These are phyloP conservation scores for Tolypocladium pustulatum DNA, from an alignment of 2,329 filamentous ascomycete species.

Conservation along the genomic window DNA sequence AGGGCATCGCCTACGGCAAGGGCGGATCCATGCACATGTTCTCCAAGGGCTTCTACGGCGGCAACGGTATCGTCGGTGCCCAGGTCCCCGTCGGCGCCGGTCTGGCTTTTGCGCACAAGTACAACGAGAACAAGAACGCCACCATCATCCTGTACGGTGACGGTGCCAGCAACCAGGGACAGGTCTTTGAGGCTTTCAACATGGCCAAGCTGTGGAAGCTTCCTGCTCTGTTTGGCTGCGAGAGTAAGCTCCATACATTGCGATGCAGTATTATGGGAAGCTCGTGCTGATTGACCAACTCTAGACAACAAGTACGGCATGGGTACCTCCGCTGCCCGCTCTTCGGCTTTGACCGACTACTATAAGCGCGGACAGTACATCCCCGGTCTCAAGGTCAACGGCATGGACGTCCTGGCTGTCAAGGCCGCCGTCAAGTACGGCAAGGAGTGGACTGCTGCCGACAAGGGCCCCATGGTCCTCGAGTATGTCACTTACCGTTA, in stretches of 20 bases:
- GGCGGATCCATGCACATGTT: slow-evolving; percentile 99
- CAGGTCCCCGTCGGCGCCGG: slow-evolving; percentile 96
- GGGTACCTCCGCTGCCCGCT: slow-evolving; percentile 91
- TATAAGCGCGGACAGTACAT: slow-evolving; percentile 99
- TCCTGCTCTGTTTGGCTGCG: slow-evolving; percentile 90
- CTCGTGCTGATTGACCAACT: slow-evolving; percentile 3
- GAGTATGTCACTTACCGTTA: slow-evolving; percentile 99
- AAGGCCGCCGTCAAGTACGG: slow-evolving; percentile 93
- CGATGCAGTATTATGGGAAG: neutral
- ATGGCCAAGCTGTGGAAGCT: slow-evolving; percentile 99
- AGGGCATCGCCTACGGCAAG: slow-evolving; percentile 97
- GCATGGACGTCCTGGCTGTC: slow-evolving; percentile 97
- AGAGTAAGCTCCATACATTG: slow-evolving; percentile 57
- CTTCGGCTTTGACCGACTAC: slow-evolving; percentile 95
- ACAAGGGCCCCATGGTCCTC: slow-evolving; percentile 88
- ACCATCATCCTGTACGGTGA: slow-evolving; percentile 92
- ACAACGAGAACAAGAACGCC: slow-evolving; percentile 76
- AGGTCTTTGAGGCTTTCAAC: slow-evolving; percentile 99
- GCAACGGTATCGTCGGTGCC: slow-evolving; percentile 97
- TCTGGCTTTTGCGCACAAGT: slow-evolving; percentile 94
- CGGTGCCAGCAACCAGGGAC: slow-evolving; percentile 96
- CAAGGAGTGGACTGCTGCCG: slow-evolving; percentile 73
- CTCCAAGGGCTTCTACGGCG: slow-evolving; percentile 92
- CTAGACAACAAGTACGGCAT: slow-evolving; percentile 99
- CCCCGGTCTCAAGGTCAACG: slow-evolving; percentile 97